Evolutionary conservation across 106 monocot genomes (phyloP).

Genomic region (Chionographis japonica): DNA sequence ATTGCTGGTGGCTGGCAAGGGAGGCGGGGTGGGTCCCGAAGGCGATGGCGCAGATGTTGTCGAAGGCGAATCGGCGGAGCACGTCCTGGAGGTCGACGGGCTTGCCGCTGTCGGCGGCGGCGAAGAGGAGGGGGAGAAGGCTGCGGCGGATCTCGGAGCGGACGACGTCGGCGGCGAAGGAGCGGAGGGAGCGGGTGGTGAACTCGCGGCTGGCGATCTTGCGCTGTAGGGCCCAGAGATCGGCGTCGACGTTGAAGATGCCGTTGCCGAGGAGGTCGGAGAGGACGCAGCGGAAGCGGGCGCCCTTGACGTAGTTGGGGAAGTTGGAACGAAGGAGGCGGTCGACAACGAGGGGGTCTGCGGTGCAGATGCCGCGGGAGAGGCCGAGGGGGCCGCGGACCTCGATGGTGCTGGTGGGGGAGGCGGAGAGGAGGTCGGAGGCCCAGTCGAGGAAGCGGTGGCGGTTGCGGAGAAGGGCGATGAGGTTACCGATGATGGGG

Average conservation of each 20-base stretch:
- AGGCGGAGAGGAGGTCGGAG: constrained; percentile 11
- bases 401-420: constrained; percentile 22
- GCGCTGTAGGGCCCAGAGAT: constrained; percentile 19
- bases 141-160: constrained; percentile 5
- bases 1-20: background rate
- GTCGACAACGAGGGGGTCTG: constrained; percentile 17
- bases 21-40: constrained; percentile 11
- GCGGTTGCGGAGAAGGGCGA: constrained; percentile 17
- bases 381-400: constrained; percentile 9
- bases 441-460: constrained; percentile 44
- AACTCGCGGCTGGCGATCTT: constrained; percentile 28
- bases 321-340: constrained; percentile 26
- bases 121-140: constrained; percentile 24
- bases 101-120: constrained; percentile 7
- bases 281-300: constrained; percentile 1
- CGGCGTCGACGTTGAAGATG: constrained; percentile 30
- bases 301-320: constrained; percentile 33
- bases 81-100: constrained; percentile 31
- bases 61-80: constrained; percentile 32
- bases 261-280: constrained; percentile 37
- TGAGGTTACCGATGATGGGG: constrained; percentile 25
- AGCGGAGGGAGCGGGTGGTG: constrained; percentile 12
- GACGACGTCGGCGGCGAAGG: constrained; percentile 22
- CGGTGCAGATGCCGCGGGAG: constrained; percentile 21
- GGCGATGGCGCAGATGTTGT: constrained; percentile 29